These are phyloP conservation scores for Crithidia sp. DNA, from an alignment of 208 protist species.

Conservation along the genomic window DNA sequence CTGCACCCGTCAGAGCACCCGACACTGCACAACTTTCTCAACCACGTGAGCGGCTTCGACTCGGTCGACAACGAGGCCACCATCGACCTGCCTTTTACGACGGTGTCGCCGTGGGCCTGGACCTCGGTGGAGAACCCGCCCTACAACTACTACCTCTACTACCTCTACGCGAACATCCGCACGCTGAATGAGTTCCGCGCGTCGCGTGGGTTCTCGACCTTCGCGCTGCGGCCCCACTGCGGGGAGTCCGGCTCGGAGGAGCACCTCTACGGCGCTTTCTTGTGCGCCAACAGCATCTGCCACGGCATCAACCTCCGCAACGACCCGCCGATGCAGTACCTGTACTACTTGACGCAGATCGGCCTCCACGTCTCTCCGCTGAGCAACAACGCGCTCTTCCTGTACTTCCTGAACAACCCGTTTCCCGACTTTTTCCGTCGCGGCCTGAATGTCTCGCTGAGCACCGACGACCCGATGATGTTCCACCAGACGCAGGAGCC, in stretches of 20 bases:
- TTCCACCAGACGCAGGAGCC: slow-evolving; percentile 98
- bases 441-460: slow-evolving; percentile 98
- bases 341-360: slow-evolving; percentile 99
- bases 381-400: slow-evolving; percentile 99
- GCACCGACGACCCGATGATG: slow-evolving; percentile 96
- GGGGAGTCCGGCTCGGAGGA: slow-evolving; percentile 95
- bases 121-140: slow-evolving; percentile 96
- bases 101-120: slow-evolving; percentile 94
- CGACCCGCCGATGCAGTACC: slow-evolving; percentile 96
- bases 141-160: slow-evolving; percentile 99
- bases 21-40: slow-evolving; percentile 96
- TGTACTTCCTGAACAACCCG: slow-evolving; percentile 97
- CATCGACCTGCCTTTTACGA: slow-evolving; percentile 86
- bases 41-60: slow-evolving; percentile 98
- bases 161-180: slow-evolving; percentile 98
- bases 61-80: slow-evolving; percentile 99
- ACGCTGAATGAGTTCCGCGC: slow-evolving; percentile 97
- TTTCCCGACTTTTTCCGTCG: slow-evolving; percentile 96
- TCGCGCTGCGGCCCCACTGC: slow-evolving; percentile 98
- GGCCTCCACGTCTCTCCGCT: slow-evolving; percentile 99
- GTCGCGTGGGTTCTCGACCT: slow-evolving; percentile 93
- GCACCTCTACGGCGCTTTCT: slow-evolving; percentile 95
- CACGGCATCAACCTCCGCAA: slow-evolving; percentile 98
- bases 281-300: slow-evolving; percentile 96
- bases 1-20: slow-evolving; percentile 95